Evolutionary conservation across 352 stramenopile species (phyloP).

Genomic region (Thraustochytrium striatum): DNA sequence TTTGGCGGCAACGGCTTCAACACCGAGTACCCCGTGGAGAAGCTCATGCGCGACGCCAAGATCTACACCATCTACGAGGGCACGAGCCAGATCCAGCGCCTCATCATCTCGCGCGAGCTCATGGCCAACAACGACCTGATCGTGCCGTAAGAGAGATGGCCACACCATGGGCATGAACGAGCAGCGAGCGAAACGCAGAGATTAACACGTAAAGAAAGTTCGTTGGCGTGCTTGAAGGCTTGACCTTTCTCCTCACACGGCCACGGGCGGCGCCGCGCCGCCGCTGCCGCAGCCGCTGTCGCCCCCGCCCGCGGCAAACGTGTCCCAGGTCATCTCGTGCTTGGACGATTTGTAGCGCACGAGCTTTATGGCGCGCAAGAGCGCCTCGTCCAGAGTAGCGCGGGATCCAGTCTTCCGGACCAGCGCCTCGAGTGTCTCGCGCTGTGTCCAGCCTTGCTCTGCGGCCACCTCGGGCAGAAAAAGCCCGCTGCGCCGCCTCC

Average conservation of each 20-base stretch:
- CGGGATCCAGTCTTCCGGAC: slow-evolving; percentile 45
- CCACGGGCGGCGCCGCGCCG: too few species aligned
- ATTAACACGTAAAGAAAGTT: too few species aligned
- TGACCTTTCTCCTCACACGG: too few species aligned
- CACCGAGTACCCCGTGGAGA: slow-evolving; percentile 85
- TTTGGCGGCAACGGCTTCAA: slow-evolving; percentile 82
- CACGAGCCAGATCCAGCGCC: slow-evolving; percentile 80
- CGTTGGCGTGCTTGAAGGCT: too few species aligned
- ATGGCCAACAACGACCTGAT: slow-evolving; percentile 57
- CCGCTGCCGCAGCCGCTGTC: too few species aligned
- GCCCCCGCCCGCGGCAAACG: too few species aligned
- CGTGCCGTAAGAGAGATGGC: slow-evolving; percentile 39
- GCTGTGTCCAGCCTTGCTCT: slow-evolving; percentile 53
- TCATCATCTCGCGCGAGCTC: slow-evolving; percentile 82
- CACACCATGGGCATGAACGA: not conserved
- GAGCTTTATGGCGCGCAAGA: slow-evolving; percentile 22
- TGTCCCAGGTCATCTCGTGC: slow-evolving; percentile 32
- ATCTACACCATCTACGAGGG: slow-evolving; percentile 87
- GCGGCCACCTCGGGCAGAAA: slow-evolving; percentile 52
- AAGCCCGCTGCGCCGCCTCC: not conserved
- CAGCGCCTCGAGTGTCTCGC: slow-evolving; percentile 25
- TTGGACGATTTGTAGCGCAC: slow-evolving; percentile 44
- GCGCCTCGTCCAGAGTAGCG: not conserved
- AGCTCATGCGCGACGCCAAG: slow-evolving; percentile 81
- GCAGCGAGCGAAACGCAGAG: too few species aligned